Evolutionary conservation across 2,329 filamentous ascomycete genomes (phyloP).

Genomic region (Hypoxylon sp.): DNA sequence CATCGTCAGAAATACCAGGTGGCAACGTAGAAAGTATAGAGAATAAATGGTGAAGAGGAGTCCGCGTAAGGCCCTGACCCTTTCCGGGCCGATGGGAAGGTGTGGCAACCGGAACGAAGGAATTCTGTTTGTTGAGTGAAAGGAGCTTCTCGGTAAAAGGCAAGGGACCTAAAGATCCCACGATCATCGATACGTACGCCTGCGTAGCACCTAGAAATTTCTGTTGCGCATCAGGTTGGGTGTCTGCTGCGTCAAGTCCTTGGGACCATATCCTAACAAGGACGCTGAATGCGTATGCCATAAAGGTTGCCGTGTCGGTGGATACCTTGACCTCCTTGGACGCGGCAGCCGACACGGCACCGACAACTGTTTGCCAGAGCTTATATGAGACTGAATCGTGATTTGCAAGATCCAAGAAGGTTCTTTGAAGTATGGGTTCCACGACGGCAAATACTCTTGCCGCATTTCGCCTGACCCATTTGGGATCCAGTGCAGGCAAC

Average conservation of each 20-base stretch:
- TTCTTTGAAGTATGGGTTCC: constrained; percentile 68
- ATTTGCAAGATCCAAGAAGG: constrained; percentile 71
- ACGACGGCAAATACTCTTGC: constrained; percentile 72
- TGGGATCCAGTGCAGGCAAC: constrained; percentile 83
- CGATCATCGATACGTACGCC: constrained; percentile 61
- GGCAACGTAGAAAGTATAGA: constrained; percentile 67
- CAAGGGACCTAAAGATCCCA: constrained; percentile 65
- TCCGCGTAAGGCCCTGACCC: constrained; percentile 62
- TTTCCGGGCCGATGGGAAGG: constrained; percentile 72
- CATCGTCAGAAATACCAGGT: constrained; percentile 60
- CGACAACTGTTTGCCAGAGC: constrained; percentile 72
- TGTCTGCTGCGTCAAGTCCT: constrained; percentile 66
- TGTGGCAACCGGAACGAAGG: constrained; percentile 72
- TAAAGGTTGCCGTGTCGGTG: constrained; percentile 81
- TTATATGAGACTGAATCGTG: constrained; percentile 64
- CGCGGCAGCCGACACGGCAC: constrained; percentile 73
- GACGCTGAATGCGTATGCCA: constrained; percentile 77
- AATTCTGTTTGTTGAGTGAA: constrained; percentile 63
- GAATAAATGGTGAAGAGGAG: constrained; percentile 75
- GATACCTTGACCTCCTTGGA: constrained; percentile 92
- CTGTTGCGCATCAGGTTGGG: constrained; percentile 60
- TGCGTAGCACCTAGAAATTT: constrained; percentile 68
- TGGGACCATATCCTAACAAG: constrained; percentile 76
- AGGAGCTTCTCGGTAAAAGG: constrained; percentile 73
- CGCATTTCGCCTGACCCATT: constrained; percentile 85